These are phyloP conservation scores for Elaeis guineensis DNA, from an alignment of 176 grass and related monocot species.

Conservation along the genomic window DNA sequence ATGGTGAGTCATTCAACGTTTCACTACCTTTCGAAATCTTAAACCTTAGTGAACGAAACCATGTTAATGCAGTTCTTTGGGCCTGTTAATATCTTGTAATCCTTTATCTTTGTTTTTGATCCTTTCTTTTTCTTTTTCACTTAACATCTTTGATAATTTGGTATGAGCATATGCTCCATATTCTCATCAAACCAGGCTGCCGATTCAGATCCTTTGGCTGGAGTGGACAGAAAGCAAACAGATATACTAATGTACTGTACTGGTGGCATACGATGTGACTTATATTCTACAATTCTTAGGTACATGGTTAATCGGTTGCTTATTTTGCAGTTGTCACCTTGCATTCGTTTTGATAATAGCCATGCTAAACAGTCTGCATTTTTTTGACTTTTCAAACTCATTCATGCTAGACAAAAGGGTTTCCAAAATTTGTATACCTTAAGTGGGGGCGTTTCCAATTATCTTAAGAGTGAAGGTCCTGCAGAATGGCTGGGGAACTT, in stretches of 20 bases:
- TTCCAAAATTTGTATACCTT: conserved; percentile 74
- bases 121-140: conserved; percentile 4
- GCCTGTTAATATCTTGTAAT: not conserved
- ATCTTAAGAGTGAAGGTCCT: conserved; percentile 64
- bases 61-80: no score
- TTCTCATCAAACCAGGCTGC: conserved; percentile 32
- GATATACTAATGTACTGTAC: conserved; percentile 98
- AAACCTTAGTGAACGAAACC: no score
- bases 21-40: no score
- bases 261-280: conserved; percentile 81
- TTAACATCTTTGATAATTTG: not conserved
- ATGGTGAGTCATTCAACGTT: no score
- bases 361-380: no score
- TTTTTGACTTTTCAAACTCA: not conserved
- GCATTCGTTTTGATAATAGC: not conserved
- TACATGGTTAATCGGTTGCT: conserved; percentile 9
- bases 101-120: conserved; percentile 2
- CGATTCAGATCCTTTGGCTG: conserved; percentile 51
- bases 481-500: conserved; percentile 75
- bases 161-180: not conserved
- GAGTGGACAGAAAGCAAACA: conserved; percentile 59
- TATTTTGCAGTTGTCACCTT: not conserved
- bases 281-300: conserved; percentile 89
- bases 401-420: conserved; percentile 54
- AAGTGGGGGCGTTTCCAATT: conserved; percentile 83